A percentile compares a stretch with the other conserved stretches of the same genome.
phyloP scores from a whole-genome alignment of 73 alveolate species.

The Stentor coeruleus region DNA sequence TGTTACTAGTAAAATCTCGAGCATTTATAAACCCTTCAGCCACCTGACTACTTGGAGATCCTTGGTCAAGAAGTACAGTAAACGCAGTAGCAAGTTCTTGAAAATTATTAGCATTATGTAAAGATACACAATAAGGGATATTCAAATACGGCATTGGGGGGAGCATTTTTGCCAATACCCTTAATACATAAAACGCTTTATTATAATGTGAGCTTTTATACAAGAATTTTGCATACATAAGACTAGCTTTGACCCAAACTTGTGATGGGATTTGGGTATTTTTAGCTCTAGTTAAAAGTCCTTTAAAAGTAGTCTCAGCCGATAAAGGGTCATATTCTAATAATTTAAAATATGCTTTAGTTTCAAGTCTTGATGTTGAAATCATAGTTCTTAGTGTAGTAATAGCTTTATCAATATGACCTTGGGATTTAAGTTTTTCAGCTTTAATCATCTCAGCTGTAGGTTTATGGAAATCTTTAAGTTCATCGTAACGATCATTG shows the following conservation, averaged over 20 bases:
- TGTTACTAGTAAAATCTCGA: neutral
- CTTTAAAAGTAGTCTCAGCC: neutral
- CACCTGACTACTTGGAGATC: too few species aligned
- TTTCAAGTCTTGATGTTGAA: neutral
- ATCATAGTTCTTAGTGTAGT: neutral
- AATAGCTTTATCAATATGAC: conserved; percentile 1
- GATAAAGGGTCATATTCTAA: neutral
- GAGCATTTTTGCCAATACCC: neutral
- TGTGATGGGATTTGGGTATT: neutral
- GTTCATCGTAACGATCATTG: neutral
- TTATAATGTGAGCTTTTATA: neutral
- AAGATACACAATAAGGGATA: neutral
- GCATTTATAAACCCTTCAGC: neutral
- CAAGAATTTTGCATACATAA: neutral
- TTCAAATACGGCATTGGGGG: neutral
- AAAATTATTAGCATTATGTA: too few species aligned
- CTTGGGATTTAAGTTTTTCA: neutral
- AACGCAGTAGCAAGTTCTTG: neutral
- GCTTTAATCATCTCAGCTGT: neutral
- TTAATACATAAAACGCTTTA: too few species aligned
- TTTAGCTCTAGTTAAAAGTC: neutral
- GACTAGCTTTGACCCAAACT: neutral
- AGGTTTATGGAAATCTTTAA: neutral
- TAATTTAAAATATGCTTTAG: neutral
- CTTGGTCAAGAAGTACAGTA: too few species aligned